A percentile compares a stretch with the other conserved stretches of the same genome.
These are phyloP conservation scores for Aspergillus homomorphus DNA, from an alignment of 495 filamentous ascomycete species.

Conservation along the genomic window DNA sequence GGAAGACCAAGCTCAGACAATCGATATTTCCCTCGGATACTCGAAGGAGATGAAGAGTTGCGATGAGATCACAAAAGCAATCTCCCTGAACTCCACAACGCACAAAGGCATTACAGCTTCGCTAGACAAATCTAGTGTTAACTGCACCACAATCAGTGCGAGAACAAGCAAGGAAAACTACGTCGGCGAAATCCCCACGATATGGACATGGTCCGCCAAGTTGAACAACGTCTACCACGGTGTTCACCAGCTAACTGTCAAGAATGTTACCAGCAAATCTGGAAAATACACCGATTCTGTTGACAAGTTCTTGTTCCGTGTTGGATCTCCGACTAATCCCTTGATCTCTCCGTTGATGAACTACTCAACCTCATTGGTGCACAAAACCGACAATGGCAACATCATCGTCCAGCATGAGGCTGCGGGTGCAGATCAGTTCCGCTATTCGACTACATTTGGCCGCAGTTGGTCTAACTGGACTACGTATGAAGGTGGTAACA, in stretches of 20 bases:
- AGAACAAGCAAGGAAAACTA: slow-evolving; percentile 16
- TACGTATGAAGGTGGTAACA: slow-evolving; percentile 43
- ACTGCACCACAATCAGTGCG: slow-evolving; percentile 20
- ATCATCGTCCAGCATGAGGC: slow-evolving; percentile 53
- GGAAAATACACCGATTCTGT: slow-evolving; percentile 36
- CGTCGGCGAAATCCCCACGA: slow-evolving; percentile 28
- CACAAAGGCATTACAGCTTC: slow-evolving; percentile 22
- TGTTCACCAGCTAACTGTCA: slow-evolving; percentile 43
- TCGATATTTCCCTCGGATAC: slow-evolving; percentile 20
- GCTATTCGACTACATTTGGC: slow-evolving; percentile 55
- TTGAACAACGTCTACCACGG: slow-evolving; percentile 47
- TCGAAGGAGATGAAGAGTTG: slow-evolving; percentile 53
- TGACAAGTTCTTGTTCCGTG: slow-evolving; percentile 46
- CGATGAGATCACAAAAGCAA: slow-evolving; percentile 37
- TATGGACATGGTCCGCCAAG: slow-evolving; percentile 40
- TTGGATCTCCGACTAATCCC: slow-evolving; percentile 44
- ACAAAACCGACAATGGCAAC: slow-evolving; percentile 26
- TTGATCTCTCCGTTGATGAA: slow-evolving; percentile 54
- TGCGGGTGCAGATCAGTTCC: slow-evolving; percentile 56
- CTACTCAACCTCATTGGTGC: slow-evolving; percentile 51
- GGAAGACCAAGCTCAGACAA: slow-evolving; percentile 19
- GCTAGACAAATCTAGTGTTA: slow-evolving; percentile 27
- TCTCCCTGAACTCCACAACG: slow-evolving; percentile 47
- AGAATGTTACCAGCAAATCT: slow-evolving; percentile 35
- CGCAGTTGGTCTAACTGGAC: slow-evolving; percentile 48